phyloP scores from a whole-genome alignment of 2,329 filamentous ascomycete genomes.

The Xylaria sp. region DNA sequence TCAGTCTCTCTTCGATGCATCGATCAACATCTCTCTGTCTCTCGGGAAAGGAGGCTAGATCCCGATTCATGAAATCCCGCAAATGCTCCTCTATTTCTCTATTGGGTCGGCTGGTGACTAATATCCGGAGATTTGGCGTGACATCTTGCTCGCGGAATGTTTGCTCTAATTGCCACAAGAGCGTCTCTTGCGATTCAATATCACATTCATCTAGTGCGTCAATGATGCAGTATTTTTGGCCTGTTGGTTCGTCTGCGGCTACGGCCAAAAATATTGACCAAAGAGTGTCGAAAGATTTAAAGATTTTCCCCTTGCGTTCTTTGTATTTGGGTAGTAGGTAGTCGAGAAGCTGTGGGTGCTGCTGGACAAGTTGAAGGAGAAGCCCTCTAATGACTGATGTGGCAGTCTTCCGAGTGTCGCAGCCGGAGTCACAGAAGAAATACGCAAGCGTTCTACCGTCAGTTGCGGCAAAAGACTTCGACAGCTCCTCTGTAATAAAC shows the following conservation, averaged over 20 bases:
- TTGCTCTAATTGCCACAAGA: neutral
- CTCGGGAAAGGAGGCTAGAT: neutral
- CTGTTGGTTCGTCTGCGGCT: neutral
- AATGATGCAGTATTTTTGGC: conserved; percentile 2
- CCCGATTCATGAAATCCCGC: neutral
- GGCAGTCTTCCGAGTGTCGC: neutral
- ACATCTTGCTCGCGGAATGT: neutral
- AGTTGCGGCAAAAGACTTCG: neutral
- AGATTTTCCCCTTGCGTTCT: neutral
- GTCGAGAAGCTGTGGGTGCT: conserved; percentile 1
- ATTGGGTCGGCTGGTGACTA: neutral
- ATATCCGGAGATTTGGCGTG: neutral
- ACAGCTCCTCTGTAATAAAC: neutral
- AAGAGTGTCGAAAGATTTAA: neutral
- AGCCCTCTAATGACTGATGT: neutral
- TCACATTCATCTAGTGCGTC: conserved; percentile 1
- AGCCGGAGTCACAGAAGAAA: neutral
- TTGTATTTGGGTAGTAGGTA: neutral
- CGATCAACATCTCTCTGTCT: neutral
- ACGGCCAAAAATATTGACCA: neutral
- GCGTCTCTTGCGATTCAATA: neutral
- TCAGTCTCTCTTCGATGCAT: neutral
- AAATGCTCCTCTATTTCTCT: neutral
- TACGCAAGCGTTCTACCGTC: neutral
- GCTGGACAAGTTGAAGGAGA: conserved; percentile 1